Conservation (phyloP, 108 stramenopile species). For the Pseudonitzschia pungens region DNA sequence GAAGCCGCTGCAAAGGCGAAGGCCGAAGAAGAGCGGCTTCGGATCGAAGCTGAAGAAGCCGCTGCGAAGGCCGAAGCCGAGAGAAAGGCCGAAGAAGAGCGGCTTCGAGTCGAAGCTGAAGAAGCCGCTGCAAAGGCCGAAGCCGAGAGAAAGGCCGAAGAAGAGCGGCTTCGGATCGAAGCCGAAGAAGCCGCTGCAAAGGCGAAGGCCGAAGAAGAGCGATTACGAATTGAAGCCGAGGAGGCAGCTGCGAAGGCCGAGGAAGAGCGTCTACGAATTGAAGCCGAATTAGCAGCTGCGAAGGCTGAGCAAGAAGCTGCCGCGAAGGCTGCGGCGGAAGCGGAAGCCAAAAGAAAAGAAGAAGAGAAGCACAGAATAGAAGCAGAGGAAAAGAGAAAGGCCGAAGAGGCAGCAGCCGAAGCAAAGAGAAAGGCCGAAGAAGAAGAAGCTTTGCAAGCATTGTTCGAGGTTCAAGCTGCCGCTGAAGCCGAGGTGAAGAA, state of each 20-base stretch:
- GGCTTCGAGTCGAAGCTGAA: neutral
- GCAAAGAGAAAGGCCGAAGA: neutral
- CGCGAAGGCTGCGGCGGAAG: neutral
- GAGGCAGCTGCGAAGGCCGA: neutral
- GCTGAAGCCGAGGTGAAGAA: neutral
- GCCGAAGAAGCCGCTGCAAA: neutral
- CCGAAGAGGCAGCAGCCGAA: neutral
- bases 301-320: neutral
- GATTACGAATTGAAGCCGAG: neutral
- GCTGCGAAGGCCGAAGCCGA: no score
- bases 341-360: neutral
- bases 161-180: neutral
- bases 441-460: no score
- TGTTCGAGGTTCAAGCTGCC: no score
- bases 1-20: no score
- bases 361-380: neutral
- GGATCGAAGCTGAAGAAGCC: no score
- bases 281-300: neutral
- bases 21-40: no score
- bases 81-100: neutral
- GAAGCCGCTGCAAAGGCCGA: neutral
- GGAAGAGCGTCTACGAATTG: neutral
- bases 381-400: neutral
- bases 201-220: slow-evolving; percentile 1
- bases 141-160: neutral